Evolutionary conservation across 768 basidiomycete genomes (phyloP).

Genomic region (Tubosaeta sp.): DNA sequence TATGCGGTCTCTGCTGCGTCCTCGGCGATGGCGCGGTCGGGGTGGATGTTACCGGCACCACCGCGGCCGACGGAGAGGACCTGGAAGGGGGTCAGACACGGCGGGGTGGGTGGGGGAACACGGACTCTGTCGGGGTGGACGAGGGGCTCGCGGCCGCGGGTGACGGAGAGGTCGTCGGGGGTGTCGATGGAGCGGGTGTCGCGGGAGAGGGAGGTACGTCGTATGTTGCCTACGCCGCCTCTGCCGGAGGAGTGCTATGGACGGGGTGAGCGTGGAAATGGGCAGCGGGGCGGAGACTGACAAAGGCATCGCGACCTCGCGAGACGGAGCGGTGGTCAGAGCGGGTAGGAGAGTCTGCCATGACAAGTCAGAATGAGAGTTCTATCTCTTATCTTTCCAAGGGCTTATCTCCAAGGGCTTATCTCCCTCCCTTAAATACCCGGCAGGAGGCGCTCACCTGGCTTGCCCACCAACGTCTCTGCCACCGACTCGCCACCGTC

Average conservation of each 20-base stretch:
- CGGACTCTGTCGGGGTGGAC: conserved; percentile 37
- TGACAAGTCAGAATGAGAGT: conserved; percentile 9
- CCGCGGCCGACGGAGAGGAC: conserved; percentile 68
- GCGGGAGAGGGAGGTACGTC: conserved; percentile 42
- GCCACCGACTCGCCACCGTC: background rate
- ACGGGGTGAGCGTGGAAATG: background rate
- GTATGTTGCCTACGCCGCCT: conserved; percentile 68
- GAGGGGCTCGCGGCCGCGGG: conserved; percentile 59
- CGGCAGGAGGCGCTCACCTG: conserved; percentile 2
- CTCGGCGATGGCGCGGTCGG: conserved; percentile 33
- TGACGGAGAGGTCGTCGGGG: conserved; percentile 49
- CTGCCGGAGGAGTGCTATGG: conserved; percentile 56
- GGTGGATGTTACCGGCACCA: conserved; percentile 81
- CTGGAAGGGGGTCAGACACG: background rate
- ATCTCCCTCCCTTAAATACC: conserved; percentile 15
- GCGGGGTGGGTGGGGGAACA: background rate
- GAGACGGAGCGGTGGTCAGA: conserved; percentile 46
- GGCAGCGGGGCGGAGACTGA: conserved; percentile 28
- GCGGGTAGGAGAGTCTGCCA: conserved; percentile 22
- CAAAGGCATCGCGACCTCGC: conserved; percentile 56
- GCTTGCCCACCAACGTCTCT: conserved; percentile 14
- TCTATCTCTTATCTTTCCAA: conserved; percentile 11
- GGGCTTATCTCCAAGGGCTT: conserved; percentile 24
- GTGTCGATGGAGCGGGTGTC: conserved; percentile 40
- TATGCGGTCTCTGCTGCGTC: conserved; percentile 20